These are phyloP conservation scores for Yarrowia osloensis DNA, from an alignment of 805 yeast species.

Conservation along the genomic window DNA sequence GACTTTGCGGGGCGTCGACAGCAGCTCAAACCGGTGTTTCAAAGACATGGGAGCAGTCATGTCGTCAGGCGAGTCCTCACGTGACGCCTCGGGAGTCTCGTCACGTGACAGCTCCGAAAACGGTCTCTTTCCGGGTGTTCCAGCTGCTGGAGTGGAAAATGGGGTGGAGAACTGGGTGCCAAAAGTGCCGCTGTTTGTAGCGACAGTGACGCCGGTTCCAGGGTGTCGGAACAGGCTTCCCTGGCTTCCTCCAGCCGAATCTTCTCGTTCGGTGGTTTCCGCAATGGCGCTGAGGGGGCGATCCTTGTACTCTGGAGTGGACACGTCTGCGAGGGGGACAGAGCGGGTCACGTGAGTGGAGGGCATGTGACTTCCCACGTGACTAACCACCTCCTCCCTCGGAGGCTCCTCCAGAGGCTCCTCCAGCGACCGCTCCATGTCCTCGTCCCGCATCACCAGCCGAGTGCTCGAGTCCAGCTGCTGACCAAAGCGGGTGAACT, in stretches of 20 bases:
- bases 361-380: background rate
- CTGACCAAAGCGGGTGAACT: slow-evolving; percentile 1
- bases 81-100: background rate
- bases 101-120: slow-evolving; percentile 15
- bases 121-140: slow-evolving; percentile 4
- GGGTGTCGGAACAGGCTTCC: background rate
- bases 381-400: background rate
- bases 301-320: background rate
- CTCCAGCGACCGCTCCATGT: background rate
- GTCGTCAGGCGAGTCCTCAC: background rate
- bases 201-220: background rate
- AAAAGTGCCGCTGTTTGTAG: background rate
- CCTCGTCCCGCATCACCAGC: background rate
- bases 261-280: background rate
- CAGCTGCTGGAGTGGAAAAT: background rate
- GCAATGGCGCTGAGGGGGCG: slow-evolving; percentile 14
- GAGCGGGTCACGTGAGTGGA: background rate
- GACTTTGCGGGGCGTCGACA: slow-evolving; percentile 14
- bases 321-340: background rate
- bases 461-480: slow-evolving; percentile 1
- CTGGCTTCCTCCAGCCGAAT: background rate
- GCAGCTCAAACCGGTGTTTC: slow-evolving; percentile 4
- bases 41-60: background rate
- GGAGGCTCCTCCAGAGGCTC: slow-evolving; percentile 13
- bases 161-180: background rate